phyloP scores from a whole-genome alignment of 1,139 yeast species.

The Blastobotrys buckinghamii region DNA sequence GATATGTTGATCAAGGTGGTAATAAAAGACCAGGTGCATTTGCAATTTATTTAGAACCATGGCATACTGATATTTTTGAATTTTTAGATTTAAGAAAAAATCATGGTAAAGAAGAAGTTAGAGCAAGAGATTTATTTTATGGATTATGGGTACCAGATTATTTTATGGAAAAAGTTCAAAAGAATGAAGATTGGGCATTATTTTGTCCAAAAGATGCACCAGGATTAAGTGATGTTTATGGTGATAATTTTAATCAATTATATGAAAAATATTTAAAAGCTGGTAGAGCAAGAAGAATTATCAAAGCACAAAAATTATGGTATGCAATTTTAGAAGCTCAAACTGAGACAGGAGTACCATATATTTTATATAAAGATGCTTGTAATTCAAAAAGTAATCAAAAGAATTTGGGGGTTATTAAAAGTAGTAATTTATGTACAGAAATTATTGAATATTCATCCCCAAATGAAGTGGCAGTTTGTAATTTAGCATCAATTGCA shows the following conservation, averaged over 20 bases:
- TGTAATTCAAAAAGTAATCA: slow-evolving; percentile 73
- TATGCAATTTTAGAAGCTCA: slow-evolving; percentile 69
- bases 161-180: slow-evolving; percentile 72
- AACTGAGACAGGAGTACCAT: slow-evolving; percentile 81
- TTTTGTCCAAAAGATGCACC: slow-evolving; percentile 77
- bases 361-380: slow-evolving; percentile 75
- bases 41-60: slow-evolving; percentile 74
- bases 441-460: slow-evolving; percentile 77
- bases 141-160: slow-evolving; percentile 82
- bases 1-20: slow-evolving; percentile 85
- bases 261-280: slow-evolving; percentile 59
- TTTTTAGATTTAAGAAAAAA: slow-evolving; percentile 69
- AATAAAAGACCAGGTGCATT: slow-evolving; percentile 84
- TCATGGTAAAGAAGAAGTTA: slow-evolving; percentile 76
- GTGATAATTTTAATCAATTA: slow-evolving; percentile 58
- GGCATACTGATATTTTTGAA: slow-evolving; percentile 77
- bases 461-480: slow-evolving; percentile 74
- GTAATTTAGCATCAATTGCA: slow-evolving; percentile 77
- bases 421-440: slow-evolving; percentile 76
- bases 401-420: slow-evolving; percentile 70
- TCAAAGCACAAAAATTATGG: slow-evolving; percentile 76
- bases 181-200: slow-evolving; percentile 64
- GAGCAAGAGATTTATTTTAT: slow-evolving; percentile 77
- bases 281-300: slow-evolving; percentile 50
- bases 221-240: slow-evolving; percentile 63